phyloP scores from a whole-genome alignment of 1,284 basidiomycete species.

The Lignosus rhinocerotis region DNA sequence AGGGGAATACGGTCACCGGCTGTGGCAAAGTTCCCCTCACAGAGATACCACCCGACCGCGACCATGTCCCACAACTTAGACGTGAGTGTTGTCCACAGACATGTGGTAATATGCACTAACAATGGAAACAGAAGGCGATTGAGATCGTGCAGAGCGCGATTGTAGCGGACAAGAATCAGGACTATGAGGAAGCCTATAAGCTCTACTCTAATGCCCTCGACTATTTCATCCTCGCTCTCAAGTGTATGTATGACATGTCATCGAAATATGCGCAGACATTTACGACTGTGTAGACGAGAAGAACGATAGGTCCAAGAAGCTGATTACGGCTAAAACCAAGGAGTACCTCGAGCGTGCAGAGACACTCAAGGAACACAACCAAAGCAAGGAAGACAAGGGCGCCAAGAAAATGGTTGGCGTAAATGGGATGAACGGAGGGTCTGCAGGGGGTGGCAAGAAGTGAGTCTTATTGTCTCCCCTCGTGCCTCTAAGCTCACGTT shows the following conservation, averaged over 20 bases:
- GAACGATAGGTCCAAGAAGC: conserved; percentile 89
- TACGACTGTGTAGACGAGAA: conserved; percentile 74
- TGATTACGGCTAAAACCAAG: conserved; percentile 88
- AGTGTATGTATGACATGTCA: conserved; percentile 51
- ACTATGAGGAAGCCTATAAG: conserved; percentile 94
- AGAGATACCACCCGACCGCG: conserved; percentile 13
- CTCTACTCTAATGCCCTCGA: conserved; percentile 94
- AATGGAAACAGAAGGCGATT: conserved; percentile 80
- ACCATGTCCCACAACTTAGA: conserved; percentile 39
- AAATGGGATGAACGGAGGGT: conserved; percentile 66
- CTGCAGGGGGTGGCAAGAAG: conserved; percentile 69
- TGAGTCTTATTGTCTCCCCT: conserved; percentile 37
- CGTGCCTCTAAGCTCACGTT: background rate
- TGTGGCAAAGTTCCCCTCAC: conserved; percentile 9
- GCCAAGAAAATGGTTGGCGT: conserved; percentile 79
- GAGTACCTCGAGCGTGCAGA: conserved; percentile 96
- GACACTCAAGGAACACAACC: conserved; percentile 85
- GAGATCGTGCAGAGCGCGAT: conserved; percentile 95
- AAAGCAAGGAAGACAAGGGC: conserved; percentile 65
- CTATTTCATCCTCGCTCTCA: conserved; percentile 94
- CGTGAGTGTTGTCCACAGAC: conserved; percentile 26
- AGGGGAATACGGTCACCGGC: conserved; percentile 2
- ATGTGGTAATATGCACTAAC: background rate
- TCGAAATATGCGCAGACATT: background rate
- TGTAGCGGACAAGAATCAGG: conserved; percentile 92